Evolutionary conservation across 257 asterid genomes (phyloP), one percentile per base, ranked within the genome.

Genomic region (Solanum pennellii): DNA sequence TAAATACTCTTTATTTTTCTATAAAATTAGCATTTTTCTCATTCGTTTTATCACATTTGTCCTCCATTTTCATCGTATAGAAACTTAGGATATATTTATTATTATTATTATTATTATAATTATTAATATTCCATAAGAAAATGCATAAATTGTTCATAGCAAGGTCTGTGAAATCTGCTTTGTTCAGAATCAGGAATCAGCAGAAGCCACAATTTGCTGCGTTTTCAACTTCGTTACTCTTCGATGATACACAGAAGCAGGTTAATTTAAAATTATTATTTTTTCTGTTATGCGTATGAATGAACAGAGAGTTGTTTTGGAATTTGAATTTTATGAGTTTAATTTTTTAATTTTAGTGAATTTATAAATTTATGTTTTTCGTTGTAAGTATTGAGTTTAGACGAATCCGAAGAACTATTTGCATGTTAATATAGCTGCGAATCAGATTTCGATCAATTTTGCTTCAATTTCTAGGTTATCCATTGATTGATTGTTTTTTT

Each of bases 201-300:
- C 39, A 89, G 87, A 31, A 89, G 88, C 90, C 42, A 44, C 92
- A 31, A 69, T 27, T 75, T 56, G 96, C 98, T 87, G 91, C 91
- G 87, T 94, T 94, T 92, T 91, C 96, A 76, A 93, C 98, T 45
- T 94, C 99, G 16, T 90, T 95, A 87, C 93, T 96, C 83, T 95
- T 95, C 41, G 98, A 95, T 86, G 98, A 97, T 69, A 94, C 98
- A 86, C 98, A 93, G 90, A 93, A 89, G 77, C 99, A 97, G 98
- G 98, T 97, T 7, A 23, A 14, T 56, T 27, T 83, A 12, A 33
- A 33, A 33, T 33, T 33, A 5, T 35, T 35, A 0, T 11, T 12
- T 12, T 12, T n/a, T n/a, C 73, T 27, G 21, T 25, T 33, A 71
- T 71, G 77, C 14, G 11, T 2, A 39, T 21, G 16, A 75, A 13